These are phyloP conservation scores for Aegilops sharonensis DNA, from an alignment of 176 grass and related monocot species.

Conservation along the genomic window DNA sequence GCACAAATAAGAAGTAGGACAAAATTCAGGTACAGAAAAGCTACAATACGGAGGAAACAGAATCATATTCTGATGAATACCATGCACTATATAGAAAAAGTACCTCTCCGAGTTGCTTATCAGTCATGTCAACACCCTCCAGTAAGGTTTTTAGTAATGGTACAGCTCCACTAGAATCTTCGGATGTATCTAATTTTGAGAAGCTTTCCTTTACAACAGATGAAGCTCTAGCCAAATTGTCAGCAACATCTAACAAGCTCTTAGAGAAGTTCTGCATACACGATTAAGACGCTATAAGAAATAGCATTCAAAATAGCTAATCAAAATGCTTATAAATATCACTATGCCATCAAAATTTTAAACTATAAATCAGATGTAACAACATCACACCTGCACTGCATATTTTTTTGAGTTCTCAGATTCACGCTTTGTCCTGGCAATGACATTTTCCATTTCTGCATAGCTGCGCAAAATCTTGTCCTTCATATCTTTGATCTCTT, in stretches of 20 bases:
- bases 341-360: not conserved
- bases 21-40: not conserved
- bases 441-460: slow-evolving; percentile 80
- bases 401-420: slow-evolving; percentile 76
- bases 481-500: slow-evolving; percentile 67
- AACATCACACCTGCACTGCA: slow-evolving; percentile 53
- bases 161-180: slow-evolving; percentile 70
- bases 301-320: not conserved
- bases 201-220: slow-evolving; percentile 73
- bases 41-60: not conserved
- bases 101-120: slow-evolving; percentile 79
- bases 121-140: slow-evolving; percentile 75
- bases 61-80: not conserved
- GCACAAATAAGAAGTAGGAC: not conserved
- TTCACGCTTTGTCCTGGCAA: slow-evolving; percentile 59
- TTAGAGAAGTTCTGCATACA: slow-evolving; percentile 59
- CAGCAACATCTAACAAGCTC: slow-evolving; percentile 71
- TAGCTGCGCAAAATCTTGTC: slow-evolving; percentile 70
- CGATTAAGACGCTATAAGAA: slow-evolving; percentile 1
- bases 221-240: slow-evolving; percentile 60
- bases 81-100: not conserved
- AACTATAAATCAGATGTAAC: not conserved
- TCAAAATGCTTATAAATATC: not conserved
- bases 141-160: slow-evolving; percentile 60
- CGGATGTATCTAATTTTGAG: slow-evolving; percentile 56